phyloP scores from a whole-genome alignment of 345 rosid genomes.

The Sisymbrium irio region DNA sequence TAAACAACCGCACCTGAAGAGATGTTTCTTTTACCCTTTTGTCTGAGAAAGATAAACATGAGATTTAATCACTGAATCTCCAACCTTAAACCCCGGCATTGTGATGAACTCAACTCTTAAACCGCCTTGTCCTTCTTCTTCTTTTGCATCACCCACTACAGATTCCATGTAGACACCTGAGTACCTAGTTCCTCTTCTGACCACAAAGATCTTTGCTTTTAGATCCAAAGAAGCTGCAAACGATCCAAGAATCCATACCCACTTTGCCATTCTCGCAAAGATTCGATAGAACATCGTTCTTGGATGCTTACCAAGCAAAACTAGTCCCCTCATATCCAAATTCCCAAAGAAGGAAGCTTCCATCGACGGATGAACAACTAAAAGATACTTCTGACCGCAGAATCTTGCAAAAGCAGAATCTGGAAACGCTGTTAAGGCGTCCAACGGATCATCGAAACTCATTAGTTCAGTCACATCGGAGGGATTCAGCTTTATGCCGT shows the following conservation, averaged over 20 bases:
- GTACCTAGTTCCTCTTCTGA: slow-evolving; percentile 47
- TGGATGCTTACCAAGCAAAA: slow-evolving; percentile 56
- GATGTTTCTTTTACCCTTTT: not conserved
- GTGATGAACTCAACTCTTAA: slow-evolving; percentile 52
- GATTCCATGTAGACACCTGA: slow-evolving; percentile 50
- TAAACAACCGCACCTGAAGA: not conserved
- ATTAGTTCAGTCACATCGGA: slow-evolving; percentile 40
- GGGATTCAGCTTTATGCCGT: slow-evolving; percentile 34
- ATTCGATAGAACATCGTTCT: slow-evolving; percentile 57
- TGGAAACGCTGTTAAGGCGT: slow-evolving; percentile 41
- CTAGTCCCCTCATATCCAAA: slow-evolving; percentile 53
- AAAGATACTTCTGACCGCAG: slow-evolving; percentile 51
- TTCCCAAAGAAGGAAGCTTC: slow-evolving; percentile 64
- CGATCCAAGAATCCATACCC: slow-evolving; percentile 55
- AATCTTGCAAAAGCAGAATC: slow-evolving; percentile 49
- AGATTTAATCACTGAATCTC: slow-evolving; percentile 41
- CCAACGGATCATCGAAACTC: slow-evolving; percentile 48
- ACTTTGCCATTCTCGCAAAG: slow-evolving; percentile 57
- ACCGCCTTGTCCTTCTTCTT: slow-evolving; percentile 20
- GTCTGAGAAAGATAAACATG: slow-evolving; percentile 49
- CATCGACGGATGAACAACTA: slow-evolving; percentile 58
- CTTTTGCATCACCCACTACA: slow-evolving; percentile 13
- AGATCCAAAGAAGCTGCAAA: slow-evolving; percentile 49
- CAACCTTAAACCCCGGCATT: slow-evolving; percentile 61
- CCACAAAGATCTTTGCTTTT: slow-evolving; percentile 45